Base-by-base conservation (phyloP, 352 stramenopile genomes). In the Pythium graminicola region DNA sequence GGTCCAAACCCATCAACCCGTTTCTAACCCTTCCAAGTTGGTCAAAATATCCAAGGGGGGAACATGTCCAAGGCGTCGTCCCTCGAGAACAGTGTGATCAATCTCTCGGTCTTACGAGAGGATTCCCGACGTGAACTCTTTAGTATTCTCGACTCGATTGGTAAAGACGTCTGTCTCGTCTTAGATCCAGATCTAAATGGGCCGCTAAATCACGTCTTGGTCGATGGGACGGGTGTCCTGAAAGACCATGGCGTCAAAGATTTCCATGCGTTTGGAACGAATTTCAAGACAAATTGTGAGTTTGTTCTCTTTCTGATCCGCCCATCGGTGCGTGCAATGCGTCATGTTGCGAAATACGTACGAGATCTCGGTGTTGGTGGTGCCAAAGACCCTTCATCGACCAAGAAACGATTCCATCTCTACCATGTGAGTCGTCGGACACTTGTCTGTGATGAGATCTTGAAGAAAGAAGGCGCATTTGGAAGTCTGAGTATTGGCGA, bases 371-470 rank as follows among this genome's bases (percentile, higher is more conserved):
- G 68, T 6, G 44, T 57, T 4, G 48, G 44, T 24, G 64, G 66
- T 42, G n/a, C 38, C 2, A 73, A 74, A 38, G 51, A 50, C 27
- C 27, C 20, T 11, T 42, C 39, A n/a, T 29, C 54, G 3, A 53
- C 54, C 31, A 89, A 89, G 67, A 87, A 90, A 62, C 77, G 77
- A 50, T 95, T 90, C 66, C 71, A 91, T 49, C 46, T 97, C 7
- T 96, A 90, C 65, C 95, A 93, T 50, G 81, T 96, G 41, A 93
- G 86, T 43, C 82, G 87, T 54, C 82, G 81, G n/a, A 95, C 87
- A 55, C 72, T 96, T 23, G 77, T 94, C 36, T 96, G 89, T 51
- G 85, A 96, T 64, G 87, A 97, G 64, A 76, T 94, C 40, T 63
- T 97, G 2, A 91, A 93, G 66, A 95, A 97, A 42, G 85, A 91